Conservation (phyloP, 805 yeast genomes). For the Saccharomycodes ludwigii region DNA sequence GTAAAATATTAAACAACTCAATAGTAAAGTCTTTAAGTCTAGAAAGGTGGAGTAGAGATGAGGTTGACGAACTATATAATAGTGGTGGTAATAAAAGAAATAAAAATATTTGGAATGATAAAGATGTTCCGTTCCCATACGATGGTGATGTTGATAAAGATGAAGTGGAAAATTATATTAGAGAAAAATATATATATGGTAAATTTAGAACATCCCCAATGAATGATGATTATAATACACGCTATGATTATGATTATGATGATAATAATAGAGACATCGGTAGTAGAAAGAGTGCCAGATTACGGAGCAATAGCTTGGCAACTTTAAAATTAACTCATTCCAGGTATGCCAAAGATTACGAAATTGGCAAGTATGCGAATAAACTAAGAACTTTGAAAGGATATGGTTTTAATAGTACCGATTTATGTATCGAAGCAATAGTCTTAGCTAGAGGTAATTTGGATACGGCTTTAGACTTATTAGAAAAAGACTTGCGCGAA, state of each 20-base stretch:
- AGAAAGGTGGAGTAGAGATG: constrained; percentile 54
- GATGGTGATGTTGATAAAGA: constrained; percentile 59
- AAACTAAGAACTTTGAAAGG: constrained; percentile 37
- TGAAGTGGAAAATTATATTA: constrained; percentile 43
- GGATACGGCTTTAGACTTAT: constrained; percentile 44
- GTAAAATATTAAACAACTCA: constrained; percentile 47
- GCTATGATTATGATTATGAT: constrained; percentile 4
- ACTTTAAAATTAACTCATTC: constrained; percentile 28
- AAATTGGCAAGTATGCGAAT: constrained; percentile 36
- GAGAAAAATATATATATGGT: constrained; percentile 60
- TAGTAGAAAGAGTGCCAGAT: constrained; percentile 9
- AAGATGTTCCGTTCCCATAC: constrained; percentile 54
- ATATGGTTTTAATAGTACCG: constrained; percentile 47
- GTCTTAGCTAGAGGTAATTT: constrained; percentile 46
- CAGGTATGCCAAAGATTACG: constrained; percentile 42
- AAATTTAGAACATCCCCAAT: constrained; percentile 29
- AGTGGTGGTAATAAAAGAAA: constrained; percentile 54
- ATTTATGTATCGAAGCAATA: constrained; percentile 52
- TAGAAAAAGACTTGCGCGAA: constrained; percentile 29
- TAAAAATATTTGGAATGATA: constrained; percentile 54
- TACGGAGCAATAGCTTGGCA: constrained; percentile 10
- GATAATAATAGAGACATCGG: constrained; percentile 5
- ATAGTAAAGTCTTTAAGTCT: constrained; percentile 59
- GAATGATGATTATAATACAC: constrained; percentile 18
- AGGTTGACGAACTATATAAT: constrained; percentile 30